These are phyloP conservation scores for Cyberlindnera suaveolens DNA, from an alignment of 805 yeast species.

Conservation along the genomic window DNA sequence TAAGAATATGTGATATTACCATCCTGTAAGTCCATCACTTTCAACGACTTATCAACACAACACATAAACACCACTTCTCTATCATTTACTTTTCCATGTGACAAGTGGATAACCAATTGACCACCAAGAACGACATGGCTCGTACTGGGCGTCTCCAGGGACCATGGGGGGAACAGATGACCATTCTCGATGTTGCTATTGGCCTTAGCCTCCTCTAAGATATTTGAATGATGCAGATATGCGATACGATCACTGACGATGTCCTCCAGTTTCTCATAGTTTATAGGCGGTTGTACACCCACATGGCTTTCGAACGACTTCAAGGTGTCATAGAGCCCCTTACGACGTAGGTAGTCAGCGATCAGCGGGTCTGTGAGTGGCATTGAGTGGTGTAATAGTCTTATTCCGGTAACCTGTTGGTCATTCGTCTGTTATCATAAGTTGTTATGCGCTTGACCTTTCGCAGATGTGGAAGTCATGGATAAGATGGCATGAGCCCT, in stretches of 20 bases:
- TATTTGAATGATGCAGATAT: slow-evolving; percentile 18
- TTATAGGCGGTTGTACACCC: neutral
- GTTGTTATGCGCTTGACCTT: no score
- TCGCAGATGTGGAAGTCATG: no score
- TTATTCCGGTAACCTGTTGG: no score
- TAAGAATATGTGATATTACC: slow-evolving; percentile 2
- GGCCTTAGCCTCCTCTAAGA: neutral
- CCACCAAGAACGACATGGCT: neutral
- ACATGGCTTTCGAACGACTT: slow-evolving; percentile 34
- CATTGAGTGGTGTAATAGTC: neutral
- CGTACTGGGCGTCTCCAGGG: neutral
- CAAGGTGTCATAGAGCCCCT: slow-evolving; percentile 42
- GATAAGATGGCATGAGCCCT: no score
- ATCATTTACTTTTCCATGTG: slow-evolving; percentile 16
- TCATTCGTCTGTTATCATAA: no score
- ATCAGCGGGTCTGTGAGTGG: slow-evolving; percentile 32
- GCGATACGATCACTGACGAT: slow-evolving; percentile 34
- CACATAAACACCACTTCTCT: slow-evolving; percentile 10
- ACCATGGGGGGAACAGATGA: neutral
- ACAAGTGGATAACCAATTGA: slow-evolving; percentile 18
- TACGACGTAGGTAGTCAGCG: slow-evolving; percentile 53
- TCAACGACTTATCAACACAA: slow-evolving; percentile 14
- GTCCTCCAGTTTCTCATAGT: slow-evolving; percentile 31
- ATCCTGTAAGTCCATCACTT: slow-evolving; percentile 12
- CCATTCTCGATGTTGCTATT: slow-evolving; percentile 1